Base-by-base conservation (phyloP, 2,329 filamentous ascomycete genomes). In the Sordariomycetes sp. region DNA sequence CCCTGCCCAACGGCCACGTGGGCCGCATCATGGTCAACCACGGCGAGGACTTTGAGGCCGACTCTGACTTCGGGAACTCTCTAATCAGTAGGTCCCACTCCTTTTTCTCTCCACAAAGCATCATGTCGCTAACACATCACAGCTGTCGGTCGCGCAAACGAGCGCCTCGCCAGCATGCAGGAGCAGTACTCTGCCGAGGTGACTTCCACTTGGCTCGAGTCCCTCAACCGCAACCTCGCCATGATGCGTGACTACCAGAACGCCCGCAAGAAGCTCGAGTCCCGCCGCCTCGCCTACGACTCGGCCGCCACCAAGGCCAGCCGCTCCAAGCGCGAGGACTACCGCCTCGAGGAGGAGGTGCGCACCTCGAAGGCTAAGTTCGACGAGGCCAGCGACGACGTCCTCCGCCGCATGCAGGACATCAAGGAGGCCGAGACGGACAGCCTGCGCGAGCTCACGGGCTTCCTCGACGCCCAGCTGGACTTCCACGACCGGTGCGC, bases 171-270 rank as follows among this genome's bases (percentile, higher is more conserved):
- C 12, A 84, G 90, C 54, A 81, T 90, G 59, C 93, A 97, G 72
- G 93, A 96, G 69, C 83, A 79, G 25, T 96, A 93, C 67, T 83
- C 90, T 53, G 79, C 83, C 37, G 82, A 89, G 65, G 87, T 90
- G 61, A 95, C 88, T 18, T 81, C 83, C 37, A 88, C 82, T 69
- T 97, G 93, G 93, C 79, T 96, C 59, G 91, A 97, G 70, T 91
- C 89, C n/a, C 77, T 96, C 24, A 93, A 97, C 71, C 80, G 91
- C 63, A 95, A 88, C 28, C 73, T 96, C 57, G 86, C 90, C 40
- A 94, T 96, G 80, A 93, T 97, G 90, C 97, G 96, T 71, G 94
- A 97, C 68, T 97, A 96, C 66, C 91, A 87, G 87, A 79, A 82
- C 63, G 84, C 93, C 55, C 88, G 93, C 68, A 97, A 94, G 82